Base-by-base conservation (phyloP, 2,329 filamentous ascomycete species). In the Ceratocystiopsis minuta region DNA sequence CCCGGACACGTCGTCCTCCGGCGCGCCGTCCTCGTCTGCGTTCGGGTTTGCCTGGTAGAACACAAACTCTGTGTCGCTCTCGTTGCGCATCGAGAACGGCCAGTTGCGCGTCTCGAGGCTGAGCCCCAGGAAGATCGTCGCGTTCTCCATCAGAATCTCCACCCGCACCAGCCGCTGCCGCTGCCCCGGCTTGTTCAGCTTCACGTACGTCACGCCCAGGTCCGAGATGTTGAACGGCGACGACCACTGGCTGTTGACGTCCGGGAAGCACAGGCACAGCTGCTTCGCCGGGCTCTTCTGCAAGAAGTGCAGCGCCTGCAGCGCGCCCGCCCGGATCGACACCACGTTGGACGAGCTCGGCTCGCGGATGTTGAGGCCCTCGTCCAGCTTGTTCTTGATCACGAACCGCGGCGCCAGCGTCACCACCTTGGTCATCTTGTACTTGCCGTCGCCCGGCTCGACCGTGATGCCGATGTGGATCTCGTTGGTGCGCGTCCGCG, bases 81-180 rank as follows among this genome's bases (percentile, higher is more conserved):
- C 90, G 55, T 98, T 98, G 49, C 90, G 80, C 78, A 98, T 95
- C 0, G 87, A 95, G 62, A 90, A 98, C 0, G 90, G 90, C 90
- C 90, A 98, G 55, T 93, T 85, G 58, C 90, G 92, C 6, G 75
- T 86, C 62, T 98, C 90, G 50, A 88, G 67, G 54, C 78, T 90
- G 45, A 98, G 70, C 53, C 94, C 84, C 32, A 96, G 59, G 66
- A 96, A 98, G 35, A 98, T 80, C 1, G 88, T 96, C 0, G 88
- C 84, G 47, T 83, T 77, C 57, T 98, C 92, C 70, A 95, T 79
- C 37, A 98, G 66, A 36, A 95, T 74, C 55, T 98, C 90, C 13
- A 92, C 72, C 40, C 88, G 76, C 38, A 96, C 74, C 11, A 98
- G 71, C 48, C 78, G 80, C 57, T 98, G 92, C 34, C 87, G 75